Evolutionary conservation across 306 rosid species (phyloP).

Genomic region (Dryas alaskensis): DNA sequence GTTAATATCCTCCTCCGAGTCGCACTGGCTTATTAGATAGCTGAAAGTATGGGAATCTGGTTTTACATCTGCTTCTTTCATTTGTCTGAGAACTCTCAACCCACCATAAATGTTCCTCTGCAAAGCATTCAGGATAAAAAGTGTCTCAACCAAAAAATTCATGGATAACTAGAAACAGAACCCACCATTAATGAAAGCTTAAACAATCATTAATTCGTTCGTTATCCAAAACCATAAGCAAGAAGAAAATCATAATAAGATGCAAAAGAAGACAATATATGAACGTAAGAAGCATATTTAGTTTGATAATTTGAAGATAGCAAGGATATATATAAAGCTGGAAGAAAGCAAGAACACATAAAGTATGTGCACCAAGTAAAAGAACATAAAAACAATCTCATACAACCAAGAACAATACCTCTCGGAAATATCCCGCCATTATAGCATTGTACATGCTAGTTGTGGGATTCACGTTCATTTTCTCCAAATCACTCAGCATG

Average conservation of each 20-base stretch:
- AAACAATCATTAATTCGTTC: neutral
- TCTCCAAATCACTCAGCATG: constrained; percentile 51
- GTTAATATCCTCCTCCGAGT: constrained; percentile 57
- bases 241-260: neutral
- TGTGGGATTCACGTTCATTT: constrained; percentile 48
- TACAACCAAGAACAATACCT: constrained; percentile 51
- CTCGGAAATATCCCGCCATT: constrained; percentile 84
- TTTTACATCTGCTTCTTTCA: constrained; percentile 50
- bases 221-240: neutral
- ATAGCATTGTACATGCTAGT: constrained; percentile 70
- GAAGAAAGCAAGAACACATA: neutral
- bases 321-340: neutral
- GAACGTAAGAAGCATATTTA: neutral
- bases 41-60: constrained; percentile 75
- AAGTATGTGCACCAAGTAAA: neutral
- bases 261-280: neutral
- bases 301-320: neutral
- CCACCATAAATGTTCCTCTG: constrained; percentile 64
- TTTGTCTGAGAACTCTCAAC: constrained; percentile 53
- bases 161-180: constrained; percentile 10
- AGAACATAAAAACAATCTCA: constrained; percentile 4
- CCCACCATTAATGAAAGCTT: constrained; percentile 14
- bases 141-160: constrained; percentile 9
- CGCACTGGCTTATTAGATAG: constrained; percentile 58
- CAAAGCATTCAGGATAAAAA: constrained; percentile 24